These are phyloP conservation scores for Micractinium sp. DNA, from an alignment of 139 green algal species.

Conservation along the genomic window DNA sequence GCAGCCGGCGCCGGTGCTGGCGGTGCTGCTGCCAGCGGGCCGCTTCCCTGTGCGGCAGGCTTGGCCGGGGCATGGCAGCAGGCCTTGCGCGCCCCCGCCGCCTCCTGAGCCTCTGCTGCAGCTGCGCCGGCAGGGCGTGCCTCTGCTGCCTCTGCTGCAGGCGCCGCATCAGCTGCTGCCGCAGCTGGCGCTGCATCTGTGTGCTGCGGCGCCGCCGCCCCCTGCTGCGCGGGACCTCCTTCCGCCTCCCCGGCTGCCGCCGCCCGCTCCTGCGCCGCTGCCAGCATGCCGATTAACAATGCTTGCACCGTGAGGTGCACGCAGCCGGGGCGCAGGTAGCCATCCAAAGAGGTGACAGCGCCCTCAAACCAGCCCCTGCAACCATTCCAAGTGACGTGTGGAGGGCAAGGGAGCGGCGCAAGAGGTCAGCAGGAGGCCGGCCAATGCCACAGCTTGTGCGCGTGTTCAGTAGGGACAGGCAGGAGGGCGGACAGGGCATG, in stretches of 20 bases:
- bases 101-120: too few species aligned
- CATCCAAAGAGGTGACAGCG: constrained; percentile 54
- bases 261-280: not conserved
- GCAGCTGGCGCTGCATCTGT: not conserved
- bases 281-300: constrained; percentile 36
- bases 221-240: too few species aligned
- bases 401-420: not conserved
- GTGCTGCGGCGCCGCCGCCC: not conserved
- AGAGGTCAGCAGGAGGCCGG: not conserved
- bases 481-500: too few species aligned
- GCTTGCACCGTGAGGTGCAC: constrained; percentile 78
- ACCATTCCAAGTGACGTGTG: not conserved
- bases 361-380: constrained; percentile 37
- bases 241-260: not conserved
- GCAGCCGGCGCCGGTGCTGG: not conserved
- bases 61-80: not conserved
- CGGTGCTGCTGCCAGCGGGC: not conserved
- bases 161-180: not conserved
- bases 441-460: too few species aligned
- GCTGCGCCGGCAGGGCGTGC: not conserved
- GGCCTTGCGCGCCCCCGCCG: too few species aligned
- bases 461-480: too few species aligned
- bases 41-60: not conserved
- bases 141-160: not conserved
- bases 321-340: constrained; percentile 80